Evolutionary conservation across 2,329 filamentous ascomycete genomes (phyloP), one percentile per base, ranked within the genome.

Genomic region (Colletotrichum aenigma): DNA sequence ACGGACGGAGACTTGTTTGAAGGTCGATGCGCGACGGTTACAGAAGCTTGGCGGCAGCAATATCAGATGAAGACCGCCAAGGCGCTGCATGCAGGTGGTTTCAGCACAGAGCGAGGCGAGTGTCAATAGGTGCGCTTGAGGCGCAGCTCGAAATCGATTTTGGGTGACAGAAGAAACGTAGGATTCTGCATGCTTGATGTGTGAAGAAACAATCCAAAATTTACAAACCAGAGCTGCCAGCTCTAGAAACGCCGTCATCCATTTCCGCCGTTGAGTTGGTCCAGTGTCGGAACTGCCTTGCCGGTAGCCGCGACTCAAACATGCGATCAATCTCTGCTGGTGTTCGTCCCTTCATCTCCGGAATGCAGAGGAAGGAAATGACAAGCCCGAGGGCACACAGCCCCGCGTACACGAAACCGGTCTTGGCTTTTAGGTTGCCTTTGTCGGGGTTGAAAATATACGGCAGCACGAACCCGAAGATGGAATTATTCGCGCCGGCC

Each of bases 301-400:
- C 76, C 7, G 79, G 76, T 7, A 85, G 68, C n/a, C 72, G 74
- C 38, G 78, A 58, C 55, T 82, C 81, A 74, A 83, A 85, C 81
- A 84, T 82, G 58, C 78, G 78, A 79, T 91, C 89, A 73, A 91
- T 88, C 78, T 90, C 88, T 48, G 82, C 82, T 1, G 86, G 82
- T 3, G 81, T 87, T 24, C 88, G 81, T 6, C 87, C 87, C 80
- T 87, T 88, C 82, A 90, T 91, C 79, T 92, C 90, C 0, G 90
- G 90, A 1, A 91, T 82, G 43, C 83, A 82, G 13, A 85, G 81
- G 82, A 84, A 92, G 0, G 86, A 85, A 0, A 86, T 61, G 3
- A 82, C 71, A 4, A 85, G 80, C 21, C 83, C 82, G 2, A 85
- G 70, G 3, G 83, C 74, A 76, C 84, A 86, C 15, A 85, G 81